phyloP scores from a whole-genome alignment of 352 stramenopile species.

The Globisporangium nodosum region DNA sequence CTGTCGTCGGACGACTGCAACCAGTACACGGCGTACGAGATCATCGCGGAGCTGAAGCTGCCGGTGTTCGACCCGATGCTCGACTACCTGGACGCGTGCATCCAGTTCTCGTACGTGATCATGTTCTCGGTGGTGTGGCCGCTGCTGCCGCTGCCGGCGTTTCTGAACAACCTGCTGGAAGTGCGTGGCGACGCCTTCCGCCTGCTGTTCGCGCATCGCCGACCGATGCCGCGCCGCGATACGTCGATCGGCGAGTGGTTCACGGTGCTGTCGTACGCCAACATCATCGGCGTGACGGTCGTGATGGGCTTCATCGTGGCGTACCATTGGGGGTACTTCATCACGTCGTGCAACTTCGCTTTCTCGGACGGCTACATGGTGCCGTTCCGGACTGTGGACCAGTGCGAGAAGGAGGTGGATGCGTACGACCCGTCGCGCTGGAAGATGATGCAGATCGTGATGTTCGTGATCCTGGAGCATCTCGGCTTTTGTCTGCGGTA shows the following conservation, averaged over 20 bases:
- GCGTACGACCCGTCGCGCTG: constrained; percentile 30
- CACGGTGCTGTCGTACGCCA: constrained; percentile 80
- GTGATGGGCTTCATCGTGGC: constrained; percentile 75
- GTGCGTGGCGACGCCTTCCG: constrained; percentile 81
- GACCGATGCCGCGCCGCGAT: constrained; percentile 78
- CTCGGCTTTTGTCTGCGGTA: constrained; percentile 79
- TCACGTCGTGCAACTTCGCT: constrained; percentile 67
- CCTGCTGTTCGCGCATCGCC: constrained; percentile 69
- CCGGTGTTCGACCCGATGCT: constrained; percentile 79
- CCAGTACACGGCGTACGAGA: constrained; percentile 83
- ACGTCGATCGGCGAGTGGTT: constrained; percentile 81
- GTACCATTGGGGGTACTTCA: constrained; percentile 84
- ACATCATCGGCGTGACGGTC: constrained; percentile 81
- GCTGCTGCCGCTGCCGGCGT: constrained; percentile 81
- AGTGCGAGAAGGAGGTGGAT: constrained; percentile 13
- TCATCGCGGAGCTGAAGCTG: constrained; percentile 79
- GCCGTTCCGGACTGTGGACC: constrained; percentile 57
- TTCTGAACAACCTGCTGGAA: constrained; percentile 85
- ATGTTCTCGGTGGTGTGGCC: constrained; percentile 90
- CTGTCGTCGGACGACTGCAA: constrained; percentile 77
- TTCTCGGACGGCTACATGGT: constrained; percentile 72
- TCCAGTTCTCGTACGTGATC: constrained; percentile 88
- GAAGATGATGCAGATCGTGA: constrained; percentile 75
- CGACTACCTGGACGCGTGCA: constrained; percentile 85
- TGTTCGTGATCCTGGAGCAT: constrained; percentile 82